A percentile compares a stretch with the other conserved stretches of the same genome.
Conservation (phyloP, 345 rosid species). For the Dipteronia sinensis region DNA sequence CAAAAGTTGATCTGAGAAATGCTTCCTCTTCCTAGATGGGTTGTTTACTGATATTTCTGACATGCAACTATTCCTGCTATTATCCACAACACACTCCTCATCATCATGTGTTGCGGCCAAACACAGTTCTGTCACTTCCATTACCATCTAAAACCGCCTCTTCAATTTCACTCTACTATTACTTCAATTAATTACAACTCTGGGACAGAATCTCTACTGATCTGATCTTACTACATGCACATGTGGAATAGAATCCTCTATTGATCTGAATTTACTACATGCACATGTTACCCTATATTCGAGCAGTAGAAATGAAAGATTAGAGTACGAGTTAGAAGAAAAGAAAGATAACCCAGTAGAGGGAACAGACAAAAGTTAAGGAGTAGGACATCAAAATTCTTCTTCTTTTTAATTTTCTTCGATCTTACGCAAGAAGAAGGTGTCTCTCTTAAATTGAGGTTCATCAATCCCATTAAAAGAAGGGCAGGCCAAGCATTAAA, state of each 20-base stretch:
- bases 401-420: not conserved
- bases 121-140: slow-evolving; percentile 52
- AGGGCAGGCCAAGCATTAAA: slow-evolving; percentile 53
- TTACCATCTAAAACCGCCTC: not conserved
- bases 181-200: too few relatives aligned
- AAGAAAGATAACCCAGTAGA: not conserved
- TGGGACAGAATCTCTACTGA: not conserved
- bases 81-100: slow-evolving; percentile 4
- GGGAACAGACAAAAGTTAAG: not conserved
- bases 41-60: slow-evolving; percentile 33
- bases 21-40: slow-evolving; percentile 46
- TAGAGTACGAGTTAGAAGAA: not conserved
- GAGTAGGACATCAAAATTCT: not conserved
- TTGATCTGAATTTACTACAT: not conserved
- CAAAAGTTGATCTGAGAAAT: slow-evolving; percentile 12
- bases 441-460: slow-evolving; percentile 36
- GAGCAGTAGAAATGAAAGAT: not conserved
- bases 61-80: slow-evolving; percentile 27
- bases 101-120: slow-evolving; percentile 33
- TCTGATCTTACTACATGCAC: not conserved
- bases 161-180: not conserved
- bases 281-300: not conserved
- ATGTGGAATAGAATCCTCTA: not conserved
- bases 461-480: slow-evolving; percentile 46
- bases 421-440: slow-evolving; percentile 34